Base-by-base conservation (phyloP, 1,284 basidiomycete genomes). In the Marasmius oreades region DNA sequence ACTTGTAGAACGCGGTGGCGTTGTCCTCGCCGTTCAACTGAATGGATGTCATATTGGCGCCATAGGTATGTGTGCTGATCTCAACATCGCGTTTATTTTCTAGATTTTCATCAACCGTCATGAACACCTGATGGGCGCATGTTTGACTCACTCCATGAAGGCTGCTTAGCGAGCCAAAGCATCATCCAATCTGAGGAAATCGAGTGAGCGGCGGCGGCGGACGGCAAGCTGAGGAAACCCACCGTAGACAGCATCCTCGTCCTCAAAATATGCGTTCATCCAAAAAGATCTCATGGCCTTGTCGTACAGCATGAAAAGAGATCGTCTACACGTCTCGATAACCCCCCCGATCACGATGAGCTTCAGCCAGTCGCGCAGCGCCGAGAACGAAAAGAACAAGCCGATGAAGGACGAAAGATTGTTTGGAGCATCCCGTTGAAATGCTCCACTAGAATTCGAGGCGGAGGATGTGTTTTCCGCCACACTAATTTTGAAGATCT, bases 341-440 rank as follows among this genome's bases (percentile, higher is more conserved):
- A 79, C 61, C 20, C 81, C 79, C 45, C 88, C 88, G 42, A 89
- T 68, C 14, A 85, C 62, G 51, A 88, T 63, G 52, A 90, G 74
- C 62, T 86, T 82, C 5, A 81, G 55, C 80, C 86, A 88, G 63
- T 90, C 85, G n/a, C 74, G 70, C 11, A 87, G 64, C 1, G 81
- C 82, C 23, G 79, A 72, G 51, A 78, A 75, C 0, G 79, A 75
- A 57, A 84, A 66, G 14, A 86, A 48, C 18, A 80, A 61, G 1
- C 72, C 62, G 37, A 80, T 57, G 1, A 73, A 39, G 1, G 73
- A 69, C 1, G 70, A 62, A 12, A 76, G 56, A 43, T 59, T 58
- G 47, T 33, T 50, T 12, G n/a, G 2, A 31, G 23, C 33, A 31
- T 14, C 31, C n/a, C 14, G 31, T 50, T 20, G 28, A 5, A 31